phyloP scores from a whole-genome alignment of 2,329 filamentous ascomycete genomes.

The Arthrobotrys iridis region DNA sequence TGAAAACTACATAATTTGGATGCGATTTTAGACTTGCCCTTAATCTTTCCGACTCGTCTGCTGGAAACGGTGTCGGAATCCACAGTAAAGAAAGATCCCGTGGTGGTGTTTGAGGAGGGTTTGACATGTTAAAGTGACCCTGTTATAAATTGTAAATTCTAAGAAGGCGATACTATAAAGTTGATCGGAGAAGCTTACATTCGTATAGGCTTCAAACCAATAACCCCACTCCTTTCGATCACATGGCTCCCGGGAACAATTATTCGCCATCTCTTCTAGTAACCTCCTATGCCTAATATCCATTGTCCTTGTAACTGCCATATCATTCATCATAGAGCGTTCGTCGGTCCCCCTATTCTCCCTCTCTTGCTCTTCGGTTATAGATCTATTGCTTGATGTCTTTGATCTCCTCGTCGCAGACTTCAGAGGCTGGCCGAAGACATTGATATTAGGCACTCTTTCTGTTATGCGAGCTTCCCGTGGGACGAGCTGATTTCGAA shows the following conservation, averaged over 20 bases:
- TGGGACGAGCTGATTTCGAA: constrained; percentile 23
- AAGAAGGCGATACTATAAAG: neutral
- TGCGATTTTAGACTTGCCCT: neutral
- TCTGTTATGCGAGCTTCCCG: constrained; percentile 39
- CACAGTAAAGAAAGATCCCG: constrained; percentile 56
- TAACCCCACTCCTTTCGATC: constrained; percentile 50
- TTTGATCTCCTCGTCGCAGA: constrained; percentile 4
- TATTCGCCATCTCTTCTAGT: constrained; percentile 46
- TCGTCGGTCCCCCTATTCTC: neutral
- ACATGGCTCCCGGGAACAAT: constrained; percentile 27
- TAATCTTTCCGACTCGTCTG: constrained; percentile 27
- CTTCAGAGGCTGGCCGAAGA: neutral
- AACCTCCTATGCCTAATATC: constrained; percentile 38
- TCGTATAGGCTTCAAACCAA: constrained; percentile 50
- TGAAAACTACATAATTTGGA: too few relatives aligned
- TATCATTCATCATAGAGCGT: neutral
- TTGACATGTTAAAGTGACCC: constrained; percentile 60
- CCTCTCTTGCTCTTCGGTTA: neutral
- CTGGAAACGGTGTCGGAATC: constrained; percentile 44
- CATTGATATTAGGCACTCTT: constrained; percentile 1
- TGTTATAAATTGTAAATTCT: constrained; percentile 40
- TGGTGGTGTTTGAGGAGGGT: constrained; percentile 60
- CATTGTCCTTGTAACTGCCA: constrained; percentile 22
- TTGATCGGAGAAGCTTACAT: constrained; percentile 2
- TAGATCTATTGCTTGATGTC: neutral